A percentile compares a stretch with the other conserved stretches of the same genome.
These are phyloP conservation scores for Stephanodiscus triporus DNA, from an alignment of 108 stramenopile genomes.

Conservation along the genomic window DNA sequence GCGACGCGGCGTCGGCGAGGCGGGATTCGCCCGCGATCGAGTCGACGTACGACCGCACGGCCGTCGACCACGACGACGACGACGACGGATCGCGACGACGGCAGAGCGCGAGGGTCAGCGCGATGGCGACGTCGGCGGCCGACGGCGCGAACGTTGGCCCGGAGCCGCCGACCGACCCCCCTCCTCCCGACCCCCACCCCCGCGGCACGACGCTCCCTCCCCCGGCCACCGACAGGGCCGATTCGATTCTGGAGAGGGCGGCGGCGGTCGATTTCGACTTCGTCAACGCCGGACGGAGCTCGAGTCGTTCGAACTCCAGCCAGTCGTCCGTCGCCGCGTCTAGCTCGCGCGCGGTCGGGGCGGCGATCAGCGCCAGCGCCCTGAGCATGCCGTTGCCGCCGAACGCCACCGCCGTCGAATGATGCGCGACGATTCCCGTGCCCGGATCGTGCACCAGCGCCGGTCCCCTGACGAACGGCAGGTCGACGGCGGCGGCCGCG, in stretches of 20 bases:
- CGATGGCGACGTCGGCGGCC: conserved; percentile 74
- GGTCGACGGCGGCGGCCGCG: conserved; percentile 8
- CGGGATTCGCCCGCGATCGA: conserved; percentile 20
- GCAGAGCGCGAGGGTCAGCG: conserved; percentile 50
- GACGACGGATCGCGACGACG: background rate
- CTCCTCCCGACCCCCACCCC: too few species aligned
- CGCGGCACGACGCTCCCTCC: conserved; percentile 34
- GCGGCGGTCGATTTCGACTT: background rate
- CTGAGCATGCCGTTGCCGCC: conserved; percentile 86
- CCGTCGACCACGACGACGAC: background rate
- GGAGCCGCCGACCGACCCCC: too few species aligned
- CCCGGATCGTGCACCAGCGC: conserved; percentile 37
- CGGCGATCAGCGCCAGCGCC: conserved; percentile 59
- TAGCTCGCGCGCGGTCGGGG: too few species aligned
- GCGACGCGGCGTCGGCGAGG: conserved; percentile 31
- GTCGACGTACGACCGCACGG: conserved; percentile 31
- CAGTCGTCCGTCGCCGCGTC: conserved; percentile 69
- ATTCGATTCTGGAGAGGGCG: conserved; percentile 17
- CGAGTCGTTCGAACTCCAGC: conserved; percentile 79
- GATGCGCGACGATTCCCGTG: too few species aligned
- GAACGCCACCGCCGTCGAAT: too few species aligned
- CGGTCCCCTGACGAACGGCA: conserved; percentile 46
- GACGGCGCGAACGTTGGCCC: conserved; percentile 17
- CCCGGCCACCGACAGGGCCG: conserved; percentile 27
- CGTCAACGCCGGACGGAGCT: conserved; percentile 46